Base-by-base conservation (phyloP, 768 basidiomycete genomes). In the Termitomyces sp. region DNA sequence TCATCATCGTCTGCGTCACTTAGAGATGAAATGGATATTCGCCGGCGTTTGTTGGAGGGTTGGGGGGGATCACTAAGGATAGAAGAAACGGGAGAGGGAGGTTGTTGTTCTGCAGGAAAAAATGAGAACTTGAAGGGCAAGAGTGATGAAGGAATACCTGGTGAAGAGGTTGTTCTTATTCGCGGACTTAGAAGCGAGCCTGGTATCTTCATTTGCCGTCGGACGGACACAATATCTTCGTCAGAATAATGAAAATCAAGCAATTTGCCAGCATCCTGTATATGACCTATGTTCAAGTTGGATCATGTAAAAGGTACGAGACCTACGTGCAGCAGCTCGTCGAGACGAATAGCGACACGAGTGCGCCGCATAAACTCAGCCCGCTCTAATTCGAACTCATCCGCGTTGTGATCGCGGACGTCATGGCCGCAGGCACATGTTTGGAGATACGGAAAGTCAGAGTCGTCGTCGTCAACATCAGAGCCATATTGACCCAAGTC, bases 241-340 rank as follows among this genome's bases (percentile, higher is more conserved):
- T 93, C 85, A 12, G 73, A 73, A 67, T 91, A 91, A 45, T 79
- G 76, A 61, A 94, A 94, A 70, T 93, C 88, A n/a, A 89, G 75
- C 10, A 95, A 75, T 63, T 82, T 82, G 45, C 83, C 84, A 31
- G 77, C 79, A 67, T 91, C 90, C 91, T 96, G 65, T 22, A 5
- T 36, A 44, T 27, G 27, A 18, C 41, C 27, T 50, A 56, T 25
- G 15, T 50, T 54, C 45, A 53, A 43, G 43, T 3, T 42, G 50
- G 20, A 23, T 5, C 32, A 16, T 38, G 11, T 38, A 32, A n/a
- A 31, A 22, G 27, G 22, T 32, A 45, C 22, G 40, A 53, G 44
- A 63, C 85, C 59, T 59, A 91, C 93, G 80, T 92, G 81, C 44
- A 94, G 71, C 52, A 89, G 66, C 68, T 93, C 90, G 64, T 95